phyloP scores from a whole-genome alignment of 257 asterid species.

The Mentha longifolia region DNA sequence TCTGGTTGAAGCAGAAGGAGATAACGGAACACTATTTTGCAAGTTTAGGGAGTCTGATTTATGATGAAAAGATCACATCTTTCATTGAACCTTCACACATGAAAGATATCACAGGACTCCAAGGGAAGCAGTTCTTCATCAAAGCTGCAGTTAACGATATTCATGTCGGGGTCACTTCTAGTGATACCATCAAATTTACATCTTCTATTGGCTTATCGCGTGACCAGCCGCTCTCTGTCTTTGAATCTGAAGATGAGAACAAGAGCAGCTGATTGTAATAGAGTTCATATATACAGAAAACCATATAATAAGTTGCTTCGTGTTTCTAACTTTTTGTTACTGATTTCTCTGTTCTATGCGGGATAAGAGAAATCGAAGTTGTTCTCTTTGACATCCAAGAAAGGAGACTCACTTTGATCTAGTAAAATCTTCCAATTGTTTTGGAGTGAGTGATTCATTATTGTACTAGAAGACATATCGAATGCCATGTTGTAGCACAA shows the following conservation, averaged over 20 bases:
- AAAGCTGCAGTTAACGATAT: slow-evolving; percentile 6
- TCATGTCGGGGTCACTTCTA: slow-evolving; percentile 15
- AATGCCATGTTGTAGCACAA: not conserved
- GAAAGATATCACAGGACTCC: slow-evolving; percentile 5
- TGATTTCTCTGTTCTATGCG: not conserved
- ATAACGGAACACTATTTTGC: slow-evolving; percentile 10
- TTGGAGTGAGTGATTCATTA: not conserved
- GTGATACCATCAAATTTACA: slow-evolving; percentile 10
- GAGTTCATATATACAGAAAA: not conserved
- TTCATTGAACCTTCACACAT: slow-evolving; percentile 4
- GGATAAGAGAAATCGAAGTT: not conserved
- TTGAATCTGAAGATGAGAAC: slow-evolving; percentile 21
- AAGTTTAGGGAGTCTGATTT: slow-evolving; percentile 7
- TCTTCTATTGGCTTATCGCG: not conserved
- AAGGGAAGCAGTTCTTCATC: slow-evolving; percentile 4
- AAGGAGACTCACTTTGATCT: not conserved
- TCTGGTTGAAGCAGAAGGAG: slow-evolving; percentile 30
- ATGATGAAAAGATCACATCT: slow-evolving; percentile 16
- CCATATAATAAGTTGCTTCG: not conserved
- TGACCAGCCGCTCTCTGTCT: not conserved
- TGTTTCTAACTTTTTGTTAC: not conserved
- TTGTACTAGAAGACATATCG: not conserved
- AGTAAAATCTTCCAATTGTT: not conserved
- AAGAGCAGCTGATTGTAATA: not conserved
- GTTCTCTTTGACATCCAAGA: not conserved